These are phyloP conservation scores for Wallemia ichthyophaga DNA, from an alignment of 1,284 basidiomycete genomes.

Conservation along the genomic window DNA sequence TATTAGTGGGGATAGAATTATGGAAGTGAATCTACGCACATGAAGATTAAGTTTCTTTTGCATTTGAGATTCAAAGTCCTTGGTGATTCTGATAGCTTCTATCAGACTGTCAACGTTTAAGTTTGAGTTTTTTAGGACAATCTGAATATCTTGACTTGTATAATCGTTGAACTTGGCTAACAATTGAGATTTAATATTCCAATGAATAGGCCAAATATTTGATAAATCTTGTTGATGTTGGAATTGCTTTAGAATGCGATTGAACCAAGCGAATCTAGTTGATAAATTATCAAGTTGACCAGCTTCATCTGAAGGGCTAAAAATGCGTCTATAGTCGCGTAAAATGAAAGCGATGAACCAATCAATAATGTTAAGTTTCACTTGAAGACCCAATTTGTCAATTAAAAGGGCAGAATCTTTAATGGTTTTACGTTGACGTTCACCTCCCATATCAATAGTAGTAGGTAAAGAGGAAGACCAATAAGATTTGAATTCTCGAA, in stretches of 20 bases:
- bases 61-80: conserved; percentile 5
- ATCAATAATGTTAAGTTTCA: conserved; percentile 48
- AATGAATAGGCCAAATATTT: conserved; percentile 44
- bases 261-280: conserved; percentile 82
- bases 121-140: conserved; percentile 1
- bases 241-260: conserved; percentile 58
- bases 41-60: conserved; percentile 4
- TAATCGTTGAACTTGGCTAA: conserved; percentile 56
- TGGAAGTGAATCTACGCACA: conserved; percentile 2
- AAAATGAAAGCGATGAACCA: conserved; percentile 71
- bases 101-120: conserved; percentile 5
- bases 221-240: conserved; percentile 44
- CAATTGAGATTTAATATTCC: conserved; percentile 53
- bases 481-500: conserved; percentile 25
- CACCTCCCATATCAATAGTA: background rate
- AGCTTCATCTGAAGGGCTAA: conserved; percentile 63
- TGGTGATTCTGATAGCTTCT: conserved; percentile 4
- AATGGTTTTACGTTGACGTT: conserved; percentile 11
- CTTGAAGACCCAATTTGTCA: conserved; percentile 57
- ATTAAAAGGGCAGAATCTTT: conserved; percentile 51
- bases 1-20: background rate
- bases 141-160: conserved; percentile 29
- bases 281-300: conserved; percentile 89
- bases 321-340: conserved; percentile 88
- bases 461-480: background rate